These are phyloP conservation scores for Isatis tinctoria DNA, from an alignment of 345 rosid species.

Conservation along the genomic window DNA sequence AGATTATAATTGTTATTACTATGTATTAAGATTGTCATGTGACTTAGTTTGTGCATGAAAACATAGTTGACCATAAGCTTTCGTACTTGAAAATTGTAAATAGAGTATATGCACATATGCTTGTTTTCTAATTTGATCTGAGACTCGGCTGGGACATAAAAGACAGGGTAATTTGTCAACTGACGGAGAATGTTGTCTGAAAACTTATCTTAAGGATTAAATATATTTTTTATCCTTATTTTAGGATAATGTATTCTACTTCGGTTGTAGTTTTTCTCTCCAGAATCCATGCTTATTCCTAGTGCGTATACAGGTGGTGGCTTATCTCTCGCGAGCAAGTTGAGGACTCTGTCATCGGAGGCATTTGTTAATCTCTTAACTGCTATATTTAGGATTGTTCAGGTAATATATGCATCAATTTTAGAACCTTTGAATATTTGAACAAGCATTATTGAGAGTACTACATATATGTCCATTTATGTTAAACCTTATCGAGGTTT, in stretches of 20 bases:
- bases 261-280: constrained; percentile 16
- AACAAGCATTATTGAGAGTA: not conserved
- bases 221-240: not conserved
- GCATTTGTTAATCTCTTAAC: constrained; percentile 84
- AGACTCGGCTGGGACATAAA: not conserved
- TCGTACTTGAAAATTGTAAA: not conserved
- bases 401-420: constrained; percentile 68
- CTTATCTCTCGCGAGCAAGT: constrained; percentile 86
- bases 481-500: not conserved
- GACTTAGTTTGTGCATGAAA: not conserved
- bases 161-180: not conserved
- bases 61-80: not conserved
- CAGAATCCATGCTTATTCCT: constrained; percentile 10
- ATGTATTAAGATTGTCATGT: not conserved
- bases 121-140: not conserved
- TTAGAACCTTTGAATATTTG: not conserved
- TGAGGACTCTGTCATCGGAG: constrained; percentile 85
- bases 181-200: too few relatives aligned
- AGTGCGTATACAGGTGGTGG: constrained; percentile 65
- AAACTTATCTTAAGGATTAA: not conserved
- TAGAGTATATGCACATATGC: not conserved
- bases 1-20: constrained; percentile 19
- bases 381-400: constrained; percentile 80
- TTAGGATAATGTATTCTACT: constrained; percentile 13
- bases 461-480: not conserved